Conservation (phyloP, 139 green algal genomes). For the Picochlorum costavermella region DNA sequence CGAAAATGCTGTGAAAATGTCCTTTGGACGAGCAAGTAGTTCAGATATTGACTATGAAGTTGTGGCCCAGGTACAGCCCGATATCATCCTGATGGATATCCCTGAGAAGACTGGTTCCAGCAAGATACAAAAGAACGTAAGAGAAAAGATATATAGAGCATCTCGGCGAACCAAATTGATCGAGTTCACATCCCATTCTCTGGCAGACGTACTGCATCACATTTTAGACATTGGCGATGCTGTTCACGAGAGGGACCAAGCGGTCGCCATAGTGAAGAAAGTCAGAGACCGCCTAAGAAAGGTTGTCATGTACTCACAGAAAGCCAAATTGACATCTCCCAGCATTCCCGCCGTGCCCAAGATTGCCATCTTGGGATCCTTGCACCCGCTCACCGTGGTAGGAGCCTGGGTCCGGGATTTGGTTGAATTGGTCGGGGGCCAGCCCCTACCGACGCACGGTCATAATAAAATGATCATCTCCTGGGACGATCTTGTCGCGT, state of each 20-base stretch:
- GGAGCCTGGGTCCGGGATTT: slow-evolving; percentile 54
- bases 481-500: slow-evolving; percentile 45
- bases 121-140: too few relatives aligned
- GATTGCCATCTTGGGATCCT: slow-evolving; percentile 59
- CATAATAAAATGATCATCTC: slow-evolving; percentile 19
- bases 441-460: slow-evolving; percentile 25
- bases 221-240: slow-evolving; percentile 68
- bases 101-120: background rate
- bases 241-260: slow-evolving; percentile 43
- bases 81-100: background rate
- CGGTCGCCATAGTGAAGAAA: slow-evolving; percentile 45
- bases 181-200: slow-evolving; percentile 14
- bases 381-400: slow-evolving; percentile 30
- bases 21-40: background rate
- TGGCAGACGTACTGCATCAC: slow-evolving; percentile 72
- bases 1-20: background rate
- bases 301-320: slow-evolving; percentile 37
- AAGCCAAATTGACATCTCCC: background rate
- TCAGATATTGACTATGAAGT: slow-evolving; percentile 2
- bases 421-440: slow-evolving; percentile 41
- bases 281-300: slow-evolving; percentile 60
- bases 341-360: background rate
- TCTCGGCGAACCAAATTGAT: slow-evolving; percentile 21
- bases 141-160: slow-evolving; percentile 16
- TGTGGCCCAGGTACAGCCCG: slow-evolving; percentile 1